Percentiles rank a stretch among this genome's conserved stretches.
Conservation (phyloP, 495 filamentous ascomycete species). For the Saxophila tyrrhenica region DNA sequence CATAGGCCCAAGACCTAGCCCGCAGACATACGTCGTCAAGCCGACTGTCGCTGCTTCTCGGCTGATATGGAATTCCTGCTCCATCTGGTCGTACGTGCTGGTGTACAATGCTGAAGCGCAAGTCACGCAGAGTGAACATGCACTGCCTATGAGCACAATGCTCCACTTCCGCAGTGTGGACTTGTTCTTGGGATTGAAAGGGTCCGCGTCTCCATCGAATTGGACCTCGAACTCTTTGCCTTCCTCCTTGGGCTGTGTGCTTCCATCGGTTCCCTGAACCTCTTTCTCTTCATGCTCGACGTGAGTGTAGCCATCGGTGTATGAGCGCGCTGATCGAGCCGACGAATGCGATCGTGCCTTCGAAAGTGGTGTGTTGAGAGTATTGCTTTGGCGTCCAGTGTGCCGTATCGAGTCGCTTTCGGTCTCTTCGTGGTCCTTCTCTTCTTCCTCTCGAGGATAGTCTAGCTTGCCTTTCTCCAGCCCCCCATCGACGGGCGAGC, state of each 20-base stretch:
- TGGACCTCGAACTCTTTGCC: conserved; percentile 44
- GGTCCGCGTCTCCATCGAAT: conserved; percentile 66
- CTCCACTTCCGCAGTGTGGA: conserved; percentile 60
- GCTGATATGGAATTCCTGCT: conserved; percentile 58
- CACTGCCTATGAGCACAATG: conserved; percentile 58
- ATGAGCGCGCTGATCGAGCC: conserved; percentile 6
- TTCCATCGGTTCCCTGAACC: not conserved
- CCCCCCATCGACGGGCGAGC: not conserved
- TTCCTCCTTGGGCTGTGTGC: not conserved
- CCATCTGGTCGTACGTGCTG: conserved; percentile 71
- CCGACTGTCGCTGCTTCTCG: conserved; percentile 67
- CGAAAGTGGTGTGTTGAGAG: conserved; percentile 2
- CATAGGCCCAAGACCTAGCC: conserved; percentile 56
- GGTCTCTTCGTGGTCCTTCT: conserved; percentile 4
- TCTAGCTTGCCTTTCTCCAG: conserved; percentile 3
- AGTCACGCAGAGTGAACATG: conserved; percentile 73
- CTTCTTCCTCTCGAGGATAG: not conserved
- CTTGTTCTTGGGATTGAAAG: conserved; percentile 55
- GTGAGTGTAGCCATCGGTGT: conserved; percentile 15
- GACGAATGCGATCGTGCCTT: conserved; percentile 7
- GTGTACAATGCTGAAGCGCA: conserved; percentile 86
- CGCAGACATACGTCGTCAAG: conserved; percentile 42
- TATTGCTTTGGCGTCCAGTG: not conserved
- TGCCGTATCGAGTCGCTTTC: not conserved
- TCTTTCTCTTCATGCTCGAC: conserved; percentile 8